Conservation (phyloP, 2,329 filamentous ascomycete species). For the Talaromyces atroroseus region DNA sequence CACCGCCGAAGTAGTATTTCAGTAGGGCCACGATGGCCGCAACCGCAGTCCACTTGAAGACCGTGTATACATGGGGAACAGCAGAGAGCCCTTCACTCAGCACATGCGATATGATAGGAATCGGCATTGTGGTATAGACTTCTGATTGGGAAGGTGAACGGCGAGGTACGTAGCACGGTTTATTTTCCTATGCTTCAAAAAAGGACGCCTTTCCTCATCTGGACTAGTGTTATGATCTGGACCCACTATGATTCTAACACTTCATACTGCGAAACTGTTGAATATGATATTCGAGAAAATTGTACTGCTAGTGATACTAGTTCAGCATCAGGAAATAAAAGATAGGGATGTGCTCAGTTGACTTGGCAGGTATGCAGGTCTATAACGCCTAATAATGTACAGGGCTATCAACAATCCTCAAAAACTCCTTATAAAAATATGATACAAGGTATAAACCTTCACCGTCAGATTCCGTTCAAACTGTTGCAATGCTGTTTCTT, state of each 20-base stretch:
- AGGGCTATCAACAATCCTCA: not conserved
- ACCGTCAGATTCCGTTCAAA: not conserved
- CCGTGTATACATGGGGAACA: conserved; percentile 49
- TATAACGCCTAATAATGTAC: not conserved
- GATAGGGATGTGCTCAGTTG: not conserved
- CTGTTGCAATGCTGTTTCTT: not conserved
- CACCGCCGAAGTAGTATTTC: conserved; percentile 75
- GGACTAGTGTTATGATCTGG: not conserved
- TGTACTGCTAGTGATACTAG: too few relatives aligned
- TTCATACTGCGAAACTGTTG: too few relatives aligned
- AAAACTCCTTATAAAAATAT: not conserved
- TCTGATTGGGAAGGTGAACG: not conserved
- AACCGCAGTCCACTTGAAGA: conserved; percentile 50
- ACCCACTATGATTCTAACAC: too few relatives aligned
- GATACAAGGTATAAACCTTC: not conserved
- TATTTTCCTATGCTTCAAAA: not conserved
- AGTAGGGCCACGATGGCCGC: conserved; percentile 50
- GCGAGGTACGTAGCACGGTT: not conserved
- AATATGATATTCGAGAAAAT: too few relatives aligned
- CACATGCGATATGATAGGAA: conserved; percentile 53
- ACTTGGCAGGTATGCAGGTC: not conserved
- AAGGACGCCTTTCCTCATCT: not conserved
- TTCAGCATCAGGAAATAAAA: not conserved
- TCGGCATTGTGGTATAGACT: conserved; percentile 49
- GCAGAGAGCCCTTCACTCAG: conserved; percentile 50